phyloP scores from a whole-genome alignment of 1,284 basidiomycete species.

The Apiotrichum gracile region DNA sequence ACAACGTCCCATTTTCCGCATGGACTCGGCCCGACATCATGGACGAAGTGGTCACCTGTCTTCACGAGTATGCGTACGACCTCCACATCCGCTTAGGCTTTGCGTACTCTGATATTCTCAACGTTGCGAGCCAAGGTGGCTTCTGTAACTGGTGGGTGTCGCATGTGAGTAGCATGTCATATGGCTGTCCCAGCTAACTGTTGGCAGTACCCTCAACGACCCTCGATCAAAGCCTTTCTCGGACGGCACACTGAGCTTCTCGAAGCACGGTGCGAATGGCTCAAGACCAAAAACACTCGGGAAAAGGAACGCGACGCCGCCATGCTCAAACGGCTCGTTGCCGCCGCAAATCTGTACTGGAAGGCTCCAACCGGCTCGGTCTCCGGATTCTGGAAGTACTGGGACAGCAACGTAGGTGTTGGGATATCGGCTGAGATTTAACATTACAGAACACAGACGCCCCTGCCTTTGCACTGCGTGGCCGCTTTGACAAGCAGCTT shows the following conservation, averaged over 20 bases:
- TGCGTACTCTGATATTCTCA: too few relatives aligned
- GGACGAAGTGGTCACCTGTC: neutral
- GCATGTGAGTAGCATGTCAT: neutral
- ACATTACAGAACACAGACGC: too few relatives aligned
- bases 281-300: neutral
- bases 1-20: too few relatives aligned
- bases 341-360: neutral
- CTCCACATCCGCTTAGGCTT: too few relatives aligned
- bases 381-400: too few relatives aligned
- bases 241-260: neutral
- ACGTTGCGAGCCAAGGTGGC: neutral
- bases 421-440: too few relatives aligned
- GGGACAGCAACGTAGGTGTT: too few relatives aligned
- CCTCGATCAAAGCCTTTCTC: neutral
- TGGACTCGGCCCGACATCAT: neutral
- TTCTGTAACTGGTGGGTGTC: neutral
- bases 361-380: too few relatives aligned
- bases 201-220: neutral
- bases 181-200: neutral
- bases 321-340: neutral
- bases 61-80: neutral
- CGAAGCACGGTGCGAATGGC: neutral
- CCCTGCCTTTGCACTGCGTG: too few relatives aligned
- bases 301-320: neutral
- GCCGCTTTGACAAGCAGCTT: neutral